Conservation (phyloP, 805 yeast species). For the Ogataea ganodermae region DNA sequence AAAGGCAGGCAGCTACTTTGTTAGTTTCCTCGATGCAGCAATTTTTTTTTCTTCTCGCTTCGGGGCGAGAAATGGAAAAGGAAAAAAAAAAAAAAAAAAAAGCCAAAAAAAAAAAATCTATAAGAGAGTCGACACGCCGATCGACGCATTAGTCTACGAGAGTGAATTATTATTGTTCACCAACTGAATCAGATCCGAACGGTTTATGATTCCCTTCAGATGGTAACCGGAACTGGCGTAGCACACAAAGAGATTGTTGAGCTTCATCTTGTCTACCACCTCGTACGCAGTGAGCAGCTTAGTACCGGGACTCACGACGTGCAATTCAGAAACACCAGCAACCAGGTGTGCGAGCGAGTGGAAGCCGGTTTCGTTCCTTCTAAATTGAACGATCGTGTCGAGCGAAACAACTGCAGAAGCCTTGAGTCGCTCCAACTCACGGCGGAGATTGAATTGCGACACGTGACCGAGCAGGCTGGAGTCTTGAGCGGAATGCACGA, state of each 20-base stretch:
- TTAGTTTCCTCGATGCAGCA: slow-evolving; percentile 3
- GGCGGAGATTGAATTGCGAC: slow-evolving; percentile 38
- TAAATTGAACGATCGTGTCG: slow-evolving; percentile 21
- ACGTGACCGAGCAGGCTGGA: slow-evolving; percentile 46
- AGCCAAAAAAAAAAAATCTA: background rate
- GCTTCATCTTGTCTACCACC: slow-evolving; percentile 41
- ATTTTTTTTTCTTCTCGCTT: background rate
- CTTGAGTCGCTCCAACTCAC: slow-evolving; percentile 26
- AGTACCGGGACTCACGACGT: slow-evolving; percentile 33
- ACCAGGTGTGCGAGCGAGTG: slow-evolving; percentile 21
- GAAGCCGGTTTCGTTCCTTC: slow-evolving; percentile 15
- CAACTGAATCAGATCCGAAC: slow-evolving; percentile 32
- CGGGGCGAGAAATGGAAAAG: background rate
- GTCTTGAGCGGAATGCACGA: slow-evolving; percentile 38
- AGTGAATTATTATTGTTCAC: slow-evolving; percentile 7
- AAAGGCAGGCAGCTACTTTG: background rate
- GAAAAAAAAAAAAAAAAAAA: slow-evolving; percentile 1
- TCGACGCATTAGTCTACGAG: background rate
- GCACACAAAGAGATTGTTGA: slow-evolving; percentile 35
- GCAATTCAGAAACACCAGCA: slow-evolving; percentile 18
- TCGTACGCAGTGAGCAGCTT: slow-evolving; percentile 39
- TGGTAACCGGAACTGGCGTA: slow-evolving; percentile 27
- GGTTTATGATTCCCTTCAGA: slow-evolving; percentile 40
- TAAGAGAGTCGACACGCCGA: background rate
- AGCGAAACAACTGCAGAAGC: slow-evolving; percentile 14